Evolutionary conservation across 2,329 filamentous ascomycete species (phyloP).

Genomic region (Aspergillus sergii): DNA sequence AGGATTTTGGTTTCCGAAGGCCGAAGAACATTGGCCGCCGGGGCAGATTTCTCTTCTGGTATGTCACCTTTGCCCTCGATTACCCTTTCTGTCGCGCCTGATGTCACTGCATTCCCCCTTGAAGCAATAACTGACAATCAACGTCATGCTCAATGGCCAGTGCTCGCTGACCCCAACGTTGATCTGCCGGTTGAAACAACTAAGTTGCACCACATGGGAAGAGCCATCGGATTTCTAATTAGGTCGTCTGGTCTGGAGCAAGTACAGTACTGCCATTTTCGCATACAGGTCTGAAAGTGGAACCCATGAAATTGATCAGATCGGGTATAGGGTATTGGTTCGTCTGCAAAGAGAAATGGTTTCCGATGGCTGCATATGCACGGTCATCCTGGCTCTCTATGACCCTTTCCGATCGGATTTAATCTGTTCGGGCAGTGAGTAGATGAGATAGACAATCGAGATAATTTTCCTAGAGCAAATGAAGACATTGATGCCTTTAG

Average conservation of each 20-base stretch:
- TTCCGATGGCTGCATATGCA: constrained; percentile 5
- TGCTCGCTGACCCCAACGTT: background rate
- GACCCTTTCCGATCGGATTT: background rate
- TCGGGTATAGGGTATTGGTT: background rate
- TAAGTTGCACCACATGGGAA: background rate
- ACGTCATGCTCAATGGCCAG: background rate
- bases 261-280: background rate
- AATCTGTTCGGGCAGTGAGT: background rate
- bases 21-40: constrained; percentile 8
- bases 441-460: background rate
- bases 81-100: background rate
- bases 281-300: background rate
- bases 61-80: background rate
- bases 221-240: background rate
- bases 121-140: background rate
- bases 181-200: background rate
- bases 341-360: constrained; percentile 9
- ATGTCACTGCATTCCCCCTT: background rate
- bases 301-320: background rate
- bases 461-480: background rate
- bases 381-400: background rate
- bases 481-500: background rate
- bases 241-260: background rate
- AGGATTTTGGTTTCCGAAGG: constrained; percentile 31
- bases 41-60: background rate